Conservation (phyloP, 1,284 basidiomycete species). For the Lentinula novae-zelandiae region DNA sequence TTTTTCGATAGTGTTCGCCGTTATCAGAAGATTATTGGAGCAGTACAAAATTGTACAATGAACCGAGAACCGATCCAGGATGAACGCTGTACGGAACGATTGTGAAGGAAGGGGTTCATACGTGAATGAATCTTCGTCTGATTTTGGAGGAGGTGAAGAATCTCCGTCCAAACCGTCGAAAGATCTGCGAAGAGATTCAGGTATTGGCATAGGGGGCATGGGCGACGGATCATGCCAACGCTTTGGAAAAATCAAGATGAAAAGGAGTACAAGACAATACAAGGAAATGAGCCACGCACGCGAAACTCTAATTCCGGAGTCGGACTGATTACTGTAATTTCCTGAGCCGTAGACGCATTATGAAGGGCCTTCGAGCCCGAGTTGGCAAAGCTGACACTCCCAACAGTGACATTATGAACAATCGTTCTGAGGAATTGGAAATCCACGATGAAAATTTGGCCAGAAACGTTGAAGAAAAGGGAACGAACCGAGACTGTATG, state of each 20-base stretch:
- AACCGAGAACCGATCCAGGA: conserved; percentile 68
- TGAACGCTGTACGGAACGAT: conserved; percentile 66
- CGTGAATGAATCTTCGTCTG: conserved; percentile 15
- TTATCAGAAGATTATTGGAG: conserved; percentile 65
- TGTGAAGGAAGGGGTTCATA: conserved; percentile 60
- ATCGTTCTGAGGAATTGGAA: conserved; percentile 45
- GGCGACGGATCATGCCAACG: conserved; percentile 71
- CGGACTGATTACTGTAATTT: conserved; percentile 68
- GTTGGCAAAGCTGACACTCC: conserved; percentile 69
- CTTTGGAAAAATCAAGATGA: conserved; percentile 30
- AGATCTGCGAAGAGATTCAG: conserved; percentile 8
- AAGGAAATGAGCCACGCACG: conserved; percentile 34
- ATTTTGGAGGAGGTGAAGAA: conserved; percentile 1
- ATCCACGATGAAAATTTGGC: not conserved
- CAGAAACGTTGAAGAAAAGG: not conserved
- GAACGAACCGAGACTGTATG: conserved; percentile 32
- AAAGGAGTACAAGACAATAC: not conserved
- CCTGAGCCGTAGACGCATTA: conserved; percentile 74
- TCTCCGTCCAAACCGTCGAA: not conserved
- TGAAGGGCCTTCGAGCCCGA: conserved; percentile 70
- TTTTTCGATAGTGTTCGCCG: conserved; percentile 43
- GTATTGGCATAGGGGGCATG: conserved; percentile 46
- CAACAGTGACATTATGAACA: conserved; percentile 69
- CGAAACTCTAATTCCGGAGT: conserved; percentile 67
- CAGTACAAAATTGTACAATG: conserved; percentile 63